Evolutionary conservation across 2,329 filamentous ascomycete species (phyloP), one percentile per base, ranked within the genome.

Genomic region (Colletotrichum ledebouriae): DNA sequence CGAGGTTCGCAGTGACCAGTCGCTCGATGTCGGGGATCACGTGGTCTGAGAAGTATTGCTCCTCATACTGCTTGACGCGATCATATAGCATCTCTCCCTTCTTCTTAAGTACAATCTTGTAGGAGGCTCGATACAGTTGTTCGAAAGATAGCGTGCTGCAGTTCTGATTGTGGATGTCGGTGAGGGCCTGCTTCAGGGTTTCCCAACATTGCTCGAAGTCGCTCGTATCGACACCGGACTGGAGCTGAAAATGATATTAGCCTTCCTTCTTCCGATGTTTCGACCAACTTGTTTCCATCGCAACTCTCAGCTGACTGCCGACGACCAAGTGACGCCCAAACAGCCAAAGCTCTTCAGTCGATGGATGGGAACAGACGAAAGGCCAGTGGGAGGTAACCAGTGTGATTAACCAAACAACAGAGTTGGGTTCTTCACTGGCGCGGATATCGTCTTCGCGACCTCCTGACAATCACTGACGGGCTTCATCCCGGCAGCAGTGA

Each of bases 61-160:
- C 87, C 79, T 98, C 95, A 63, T 97, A 94, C 2, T 89, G 82
- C 73, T 91, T 92, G 56, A 98, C 94, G 10, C 87, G 86, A 5
- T 92, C 87, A 79, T 98, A 98, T 1, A 99, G 85, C 11, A 90
- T 84, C 39, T 92, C 89, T 29, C 94, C 94, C 73, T 94, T 91
- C 81, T 95, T 97, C 79, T 92, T 92, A 41, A 98, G 82, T 1
- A 98, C 95, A 20, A 98, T 93, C 78, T 96, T 95, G 81, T 99
- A 99, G 5, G 94, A 93, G 62, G 92, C 92, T 66, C 96, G 92
- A 81, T 99, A 99, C 1, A 99, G 87, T 75, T 97, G 92, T 79
- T 99, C 96, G 82, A 98, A 99, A 1, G 94, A 97, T 2, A 99
- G 87, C 15, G 87, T 86, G 10, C 94, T 97, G 69, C 94, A 94